These are phyloP conservation scores for Aspergillus nanangensis DNA, from an alignment of 495 filamentous ascomycete species.

Conservation along the genomic window DNA sequence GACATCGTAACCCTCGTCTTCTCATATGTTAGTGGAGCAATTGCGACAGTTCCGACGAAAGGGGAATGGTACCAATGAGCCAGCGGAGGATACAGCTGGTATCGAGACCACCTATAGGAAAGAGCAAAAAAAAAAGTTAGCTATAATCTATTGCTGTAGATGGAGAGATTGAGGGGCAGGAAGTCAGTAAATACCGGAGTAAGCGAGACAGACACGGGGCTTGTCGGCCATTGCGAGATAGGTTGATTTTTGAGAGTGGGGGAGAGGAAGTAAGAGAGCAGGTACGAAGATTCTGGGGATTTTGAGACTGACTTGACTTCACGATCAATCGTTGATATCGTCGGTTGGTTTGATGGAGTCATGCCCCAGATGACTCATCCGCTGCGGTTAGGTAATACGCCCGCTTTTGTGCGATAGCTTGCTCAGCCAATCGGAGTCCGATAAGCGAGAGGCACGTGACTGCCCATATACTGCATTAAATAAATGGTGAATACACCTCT, in stretches of 20 bases:
- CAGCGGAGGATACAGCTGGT: slow-evolving; percentile 15
- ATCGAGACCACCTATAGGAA: slow-evolving; percentile 10
- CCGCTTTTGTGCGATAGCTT: neutral
- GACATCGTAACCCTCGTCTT: slow-evolving; percentile 14
- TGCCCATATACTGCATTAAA: too few relatives aligned
- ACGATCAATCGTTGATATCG: too few relatives aligned
- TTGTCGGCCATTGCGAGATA: slow-evolving; percentile 11
- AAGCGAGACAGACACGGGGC: slow-evolving; percentile 14
- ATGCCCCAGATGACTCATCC: neutral
- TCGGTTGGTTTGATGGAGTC: neutral
- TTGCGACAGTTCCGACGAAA: neutral
- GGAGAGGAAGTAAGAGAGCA: too few relatives aligned
- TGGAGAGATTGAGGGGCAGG: neutral
- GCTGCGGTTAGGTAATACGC: neutral
- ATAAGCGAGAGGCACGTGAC: neutral
- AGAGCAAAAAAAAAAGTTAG: slow-evolving; percentile 5
- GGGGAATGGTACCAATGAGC: slow-evolving; percentile 8
- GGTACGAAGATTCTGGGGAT: too few relatives aligned
- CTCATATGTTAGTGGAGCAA: neutral
- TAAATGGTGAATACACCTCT: too few relatives aligned
- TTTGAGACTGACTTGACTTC: too few relatives aligned
- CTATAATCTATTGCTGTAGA: neutral
- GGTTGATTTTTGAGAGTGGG: too few relatives aligned
- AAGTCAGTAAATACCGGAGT: slow-evolving; percentile 7
- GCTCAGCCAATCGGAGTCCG: neutral